phyloP scores from a whole-genome alignment of 768 basidiomycete genomes.

The Scleroderma citrinum region DNA sequence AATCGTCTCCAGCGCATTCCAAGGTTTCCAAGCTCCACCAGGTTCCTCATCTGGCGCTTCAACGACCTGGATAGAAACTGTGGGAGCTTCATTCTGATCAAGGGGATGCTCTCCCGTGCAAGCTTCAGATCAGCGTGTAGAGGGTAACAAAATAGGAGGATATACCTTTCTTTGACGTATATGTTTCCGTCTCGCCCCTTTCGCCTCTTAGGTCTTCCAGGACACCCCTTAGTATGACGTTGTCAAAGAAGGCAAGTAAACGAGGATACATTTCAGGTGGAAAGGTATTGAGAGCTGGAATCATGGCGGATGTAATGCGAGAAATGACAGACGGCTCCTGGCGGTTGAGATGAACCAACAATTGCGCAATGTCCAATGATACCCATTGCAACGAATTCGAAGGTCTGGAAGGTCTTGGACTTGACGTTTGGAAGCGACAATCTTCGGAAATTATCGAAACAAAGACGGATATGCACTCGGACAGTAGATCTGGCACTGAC shows the following conservation, averaged over 20 bases:
- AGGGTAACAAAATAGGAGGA: neutral
- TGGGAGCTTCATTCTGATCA: conserved; percentile 22
- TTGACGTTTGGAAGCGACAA: conserved; percentile 57
- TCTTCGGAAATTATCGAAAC: conserved; percentile 66
- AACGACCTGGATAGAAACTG: conserved; percentile 60
- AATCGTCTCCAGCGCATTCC: conserved; percentile 18
- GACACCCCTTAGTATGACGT: conserved; percentile 47
- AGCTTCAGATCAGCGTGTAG: neutral
- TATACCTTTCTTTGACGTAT: conserved; percentile 1
- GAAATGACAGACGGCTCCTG: conserved; percentile 48
- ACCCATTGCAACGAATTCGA: conserved; percentile 73
- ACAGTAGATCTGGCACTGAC: conserved; percentile 48
- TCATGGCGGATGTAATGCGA: conserved; percentile 58
- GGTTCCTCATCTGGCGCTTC: conserved; percentile 30
- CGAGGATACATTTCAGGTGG: conserved; percentile 53
- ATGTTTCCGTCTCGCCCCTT: conserved; percentile 21
- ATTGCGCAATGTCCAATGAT: conserved; percentile 65
- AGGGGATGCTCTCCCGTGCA: conserved; percentile 7
- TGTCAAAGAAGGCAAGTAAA: conserved; percentile 65
- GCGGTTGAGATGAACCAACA: conserved; percentile 51
- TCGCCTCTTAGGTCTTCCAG: conserved; percentile 41
- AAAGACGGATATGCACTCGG: conserved; percentile 53
- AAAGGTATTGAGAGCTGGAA: conserved; percentile 75
- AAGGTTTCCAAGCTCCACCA: conserved; percentile 21
- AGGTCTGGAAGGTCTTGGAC: conserved; percentile 58